Conservation (phyloP, 1,139 yeast species). For the Magnusiomyces ingens region DNA sequence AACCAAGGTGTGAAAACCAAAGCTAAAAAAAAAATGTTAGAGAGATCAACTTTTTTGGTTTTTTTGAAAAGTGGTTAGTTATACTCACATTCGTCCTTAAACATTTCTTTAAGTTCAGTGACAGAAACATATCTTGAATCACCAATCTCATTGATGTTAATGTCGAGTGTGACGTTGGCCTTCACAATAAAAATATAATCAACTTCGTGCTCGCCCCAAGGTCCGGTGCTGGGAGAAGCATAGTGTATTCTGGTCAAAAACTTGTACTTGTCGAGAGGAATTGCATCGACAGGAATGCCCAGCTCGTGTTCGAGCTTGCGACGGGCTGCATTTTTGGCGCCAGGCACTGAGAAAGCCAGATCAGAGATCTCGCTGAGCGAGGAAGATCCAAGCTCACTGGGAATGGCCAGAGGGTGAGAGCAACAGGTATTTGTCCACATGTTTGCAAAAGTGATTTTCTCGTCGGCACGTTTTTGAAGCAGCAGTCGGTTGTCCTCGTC, state of each 20-base stretch:
- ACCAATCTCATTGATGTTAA: slow-evolving; percentile 69
- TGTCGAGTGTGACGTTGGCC: slow-evolving; percentile 49
- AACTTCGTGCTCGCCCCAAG: slow-evolving; percentile 98
- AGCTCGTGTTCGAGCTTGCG: slow-evolving; percentile 89
- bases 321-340: slow-evolving; percentile 84
- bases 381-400: slow-evolving; percentile 60
- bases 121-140: slow-evolving; percentile 70
- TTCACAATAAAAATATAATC: slow-evolving; percentile 84
- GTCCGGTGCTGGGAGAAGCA: slow-evolving; percentile 74
- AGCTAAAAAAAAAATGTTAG: slow-evolving; percentile 17
- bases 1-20: slow-evolving; percentile 95
- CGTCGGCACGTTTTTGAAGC: slow-evolving; percentile 91
- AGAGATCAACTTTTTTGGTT: too few relatives aligned
- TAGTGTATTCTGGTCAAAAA: slow-evolving; percentile 92
- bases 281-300: slow-evolving; percentile 60
- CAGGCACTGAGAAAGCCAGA: slow-evolving; percentile 56
- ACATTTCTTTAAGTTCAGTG: slow-evolving; percentile 66
- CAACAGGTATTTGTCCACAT: slow-evolving; percentile 99
- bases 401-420: slow-evolving; percentile 88
- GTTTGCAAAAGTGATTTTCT: slow-evolving; percentile 90
- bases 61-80: not conserved
- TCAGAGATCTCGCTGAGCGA: slow-evolving; percentile 25
- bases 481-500: slow-evolving; percentile 68
- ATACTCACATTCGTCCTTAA: slow-evolving; percentile 41
- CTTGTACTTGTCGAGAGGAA: slow-evolving; percentile 62